Percentiles rank a stretch among this genome's conserved stretches.
Evolutionary conservation across 371 early-diverging fungal species (phyloP).

Genomic region (Haplosporangium sp.): DNA sequence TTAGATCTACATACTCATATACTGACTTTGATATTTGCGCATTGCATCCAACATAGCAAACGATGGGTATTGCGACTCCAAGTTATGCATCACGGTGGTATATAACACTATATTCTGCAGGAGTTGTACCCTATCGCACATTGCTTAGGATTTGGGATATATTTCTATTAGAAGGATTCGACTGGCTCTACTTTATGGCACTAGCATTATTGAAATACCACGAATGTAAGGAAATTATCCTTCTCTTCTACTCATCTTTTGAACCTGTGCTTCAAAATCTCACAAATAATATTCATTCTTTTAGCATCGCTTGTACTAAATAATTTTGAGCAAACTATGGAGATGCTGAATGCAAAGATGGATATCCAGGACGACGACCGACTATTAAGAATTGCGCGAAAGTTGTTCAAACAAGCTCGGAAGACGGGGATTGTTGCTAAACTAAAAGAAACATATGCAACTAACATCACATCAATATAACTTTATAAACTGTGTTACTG

Average conservation of each 20-base stretch:
- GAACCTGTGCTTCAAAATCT: not conserved
- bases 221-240: constrained; percentile 61
- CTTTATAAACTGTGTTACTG: too few relatives aligned
- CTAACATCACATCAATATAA: not conserved
- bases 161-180: constrained; percentile 68
- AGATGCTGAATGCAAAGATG: constrained; percentile 64
- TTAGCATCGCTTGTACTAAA: constrained; percentile 56
- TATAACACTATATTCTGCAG: constrained; percentile 71
- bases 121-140: constrained; percentile 68
- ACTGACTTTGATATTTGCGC: not conserved
- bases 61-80: constrained; percentile 62
- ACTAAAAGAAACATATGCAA: constrained; percentile 28
- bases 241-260: not conserved
- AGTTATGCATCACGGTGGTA: constrained; percentile 76
- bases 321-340: constrained; percentile 68
- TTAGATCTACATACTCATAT: not conserved
- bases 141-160: constrained; percentile 73
- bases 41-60: constrained; percentile 41
- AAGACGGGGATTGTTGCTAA: constrained; percentile 32
- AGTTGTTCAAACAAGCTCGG: constrained; percentile 54
- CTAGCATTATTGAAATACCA: constrained; percentile 64
- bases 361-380: constrained; percentile 65
- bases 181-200: constrained; percentile 70
- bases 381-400: constrained; percentile 59
- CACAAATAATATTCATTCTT: not conserved